Evolutionary conservation across 106 monocot species (phyloP).

Genomic region (Platanthera guangdongensis): DNA sequence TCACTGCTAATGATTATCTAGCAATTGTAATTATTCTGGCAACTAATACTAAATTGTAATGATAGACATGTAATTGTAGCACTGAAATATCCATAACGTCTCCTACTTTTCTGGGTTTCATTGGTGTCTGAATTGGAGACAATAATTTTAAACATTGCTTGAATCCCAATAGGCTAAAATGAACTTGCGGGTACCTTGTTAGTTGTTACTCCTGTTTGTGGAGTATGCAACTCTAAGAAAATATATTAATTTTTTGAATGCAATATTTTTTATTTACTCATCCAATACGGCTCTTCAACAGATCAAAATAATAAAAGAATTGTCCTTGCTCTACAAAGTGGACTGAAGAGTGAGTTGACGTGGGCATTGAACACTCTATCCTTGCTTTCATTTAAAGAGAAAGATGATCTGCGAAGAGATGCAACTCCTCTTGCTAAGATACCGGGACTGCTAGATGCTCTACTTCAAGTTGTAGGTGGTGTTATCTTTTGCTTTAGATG

Average conservation of each 20-base stretch:
- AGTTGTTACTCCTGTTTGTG: neutral
- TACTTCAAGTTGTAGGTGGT: conserved; percentile 91
- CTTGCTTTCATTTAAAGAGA: conserved; percentile 91
- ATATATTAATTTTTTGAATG: neutral
- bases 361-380: conserved; percentile 90
- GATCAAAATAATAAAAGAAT: conserved; percentile 97
- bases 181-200: neutral
- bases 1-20: neutral
- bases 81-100: neutral
- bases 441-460: conserved; percentile 83
- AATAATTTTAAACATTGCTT: neutral
- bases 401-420: conserved; percentile 87
- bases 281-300: conserved; percentile 18
- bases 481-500: neutral
- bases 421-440: conserved; percentile 86
- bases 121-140: neutral
- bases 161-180: neutral
- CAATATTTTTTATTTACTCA: neutral
- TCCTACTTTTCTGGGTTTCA: neutral
- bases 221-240: neutral
- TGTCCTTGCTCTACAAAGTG: conserved; percentile 94
- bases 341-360: conserved; percentile 87
- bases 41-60: neutral
- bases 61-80: neutral
- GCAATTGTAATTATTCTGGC: neutral